A percentile compares a stretch with the other conserved stretches of the same genome.
Evolutionary conservation across 2,329 filamentous ascomycete genomes (phyloP).

Genomic region (Xylariaceae sp.): DNA sequence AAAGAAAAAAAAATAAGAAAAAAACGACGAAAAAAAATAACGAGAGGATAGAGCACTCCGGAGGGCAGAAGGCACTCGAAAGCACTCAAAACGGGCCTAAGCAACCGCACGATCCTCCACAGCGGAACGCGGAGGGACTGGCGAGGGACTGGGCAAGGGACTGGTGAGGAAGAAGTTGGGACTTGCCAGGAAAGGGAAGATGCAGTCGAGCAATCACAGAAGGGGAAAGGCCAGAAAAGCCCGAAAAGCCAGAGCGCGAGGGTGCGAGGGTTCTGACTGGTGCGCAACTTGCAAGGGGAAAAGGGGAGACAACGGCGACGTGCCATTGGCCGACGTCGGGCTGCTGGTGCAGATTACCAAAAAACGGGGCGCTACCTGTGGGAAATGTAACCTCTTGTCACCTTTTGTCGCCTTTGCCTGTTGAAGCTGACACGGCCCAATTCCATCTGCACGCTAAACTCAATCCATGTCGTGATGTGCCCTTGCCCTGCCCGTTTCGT

Average conservation of each 20-base stretch:
- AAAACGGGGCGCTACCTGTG: slow-evolving; percentile 40
- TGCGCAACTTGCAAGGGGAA: slow-evolving; percentile 25
- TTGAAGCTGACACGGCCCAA: neutral
- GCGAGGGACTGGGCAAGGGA: slow-evolving; percentile 5
- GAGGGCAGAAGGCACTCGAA: slow-evolving; percentile 3
- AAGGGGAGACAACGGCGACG: slow-evolving; percentile 22
- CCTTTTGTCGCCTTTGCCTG: neutral
- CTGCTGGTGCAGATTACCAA: slow-evolving; percentile 35
- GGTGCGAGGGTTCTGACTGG: slow-evolving; percentile 19
- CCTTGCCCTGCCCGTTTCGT: neutral
- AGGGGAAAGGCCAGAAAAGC: slow-evolving; percentile 29
- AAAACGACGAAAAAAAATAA: slow-evolving; percentile 8
- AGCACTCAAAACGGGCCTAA: slow-evolving; percentile 24
- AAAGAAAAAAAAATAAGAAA: slow-evolving; percentile 3
- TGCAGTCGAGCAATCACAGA: slow-evolving; percentile 8
- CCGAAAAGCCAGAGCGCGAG: slow-evolving; percentile 26
- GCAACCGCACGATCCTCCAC: slow-evolving; percentile 16
- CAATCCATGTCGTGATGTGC: slow-evolving; percentile 2
- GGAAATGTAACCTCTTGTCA: slow-evolving; percentile 30
- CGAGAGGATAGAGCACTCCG: slow-evolving; percentile 17
- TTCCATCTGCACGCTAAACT: slow-evolving; percentile 9
- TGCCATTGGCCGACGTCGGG: slow-evolving; percentile 26
- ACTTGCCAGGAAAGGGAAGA: slow-evolving; percentile 10
- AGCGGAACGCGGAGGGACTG: slow-evolving; percentile 12
- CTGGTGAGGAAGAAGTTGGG: neutral